phyloP scores from a whole-genome alignment of 257 asterid genomes.

The Plantago ovata region DNA sequence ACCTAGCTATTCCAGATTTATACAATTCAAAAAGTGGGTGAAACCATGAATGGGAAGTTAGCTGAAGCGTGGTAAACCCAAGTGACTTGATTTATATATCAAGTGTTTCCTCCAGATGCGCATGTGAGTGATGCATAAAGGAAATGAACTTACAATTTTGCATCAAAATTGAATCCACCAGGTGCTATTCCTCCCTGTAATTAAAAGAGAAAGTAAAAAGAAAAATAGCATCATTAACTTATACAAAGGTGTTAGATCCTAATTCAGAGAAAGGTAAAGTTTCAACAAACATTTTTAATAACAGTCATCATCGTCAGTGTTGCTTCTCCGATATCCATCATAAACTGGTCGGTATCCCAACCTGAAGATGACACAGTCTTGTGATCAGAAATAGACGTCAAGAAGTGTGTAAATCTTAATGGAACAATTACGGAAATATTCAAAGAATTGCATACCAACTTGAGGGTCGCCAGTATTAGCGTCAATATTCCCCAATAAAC shows the following conservation, averaged over 20 bases:
- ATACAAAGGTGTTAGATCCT: background rate
- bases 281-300: constrained; percentile 58
- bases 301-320: constrained; percentile 82
- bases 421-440: background rate
- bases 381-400: background rate
- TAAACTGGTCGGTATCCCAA: constrained; percentile 98
- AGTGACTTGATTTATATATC: no score
- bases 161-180: constrained; percentile 98
- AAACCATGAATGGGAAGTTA: no score
- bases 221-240: background rate
- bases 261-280: background rate
- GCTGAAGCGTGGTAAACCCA: no score
- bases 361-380: constrained; percentile 39
- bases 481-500: constrained; percentile 87
- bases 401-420: background rate
- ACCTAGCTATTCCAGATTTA: no score
- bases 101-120: background rate
- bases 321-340: constrained; percentile 95
- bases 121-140: background rate
- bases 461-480: constrained; percentile 98
- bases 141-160: constrained; percentile 62
- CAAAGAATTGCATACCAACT: constrained; percentile 40
- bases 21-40: no score
- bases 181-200: constrained; percentile 93
- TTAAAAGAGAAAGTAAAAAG: constrained; percentile 8